A percentile compares a stretch with the other conserved stretches of the same genome.
Conservation (phyloP, 345 rosid species). For the Crucihimalaya himalaica region DNA sequence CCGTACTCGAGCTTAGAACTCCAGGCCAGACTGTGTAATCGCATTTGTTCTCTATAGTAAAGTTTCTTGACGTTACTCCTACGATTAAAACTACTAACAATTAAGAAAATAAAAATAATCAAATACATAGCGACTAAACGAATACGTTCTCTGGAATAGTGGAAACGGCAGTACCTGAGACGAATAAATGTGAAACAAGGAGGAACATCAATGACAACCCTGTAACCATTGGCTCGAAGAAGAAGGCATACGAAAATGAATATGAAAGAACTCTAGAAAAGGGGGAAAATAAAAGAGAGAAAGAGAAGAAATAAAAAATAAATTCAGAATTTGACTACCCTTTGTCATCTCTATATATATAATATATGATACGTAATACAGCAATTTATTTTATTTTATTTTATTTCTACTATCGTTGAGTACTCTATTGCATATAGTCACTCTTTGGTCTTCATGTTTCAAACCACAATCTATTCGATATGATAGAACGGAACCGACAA, state of each 20-base stretch:
- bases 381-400: no score
- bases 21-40: conserved; percentile 59
- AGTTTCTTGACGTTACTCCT: conserved; percentile 1
- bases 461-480: no score
- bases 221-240: background rate
- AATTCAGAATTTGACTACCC: background rate
- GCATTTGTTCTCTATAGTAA: conserved; percentile 46
- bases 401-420: no score
- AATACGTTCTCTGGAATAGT: background rate
- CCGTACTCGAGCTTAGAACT: conserved; percentile 12
- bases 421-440: no score
- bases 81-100: background rate
- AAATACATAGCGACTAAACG: background rate
- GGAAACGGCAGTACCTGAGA: background rate
- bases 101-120: background rate
- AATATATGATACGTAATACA: no score
- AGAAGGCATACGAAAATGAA: background rate
- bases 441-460: no score
- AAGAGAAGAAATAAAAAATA: background rate
- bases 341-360: no score
- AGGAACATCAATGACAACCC: background rate
- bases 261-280: background rate
- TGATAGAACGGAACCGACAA: no score
- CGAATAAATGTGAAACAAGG: background rate
- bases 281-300: background rate